Base-by-base conservation (phyloP, 2,329 filamentous ascomycete genomes). In the Epichloe sylvatica region DNA sequence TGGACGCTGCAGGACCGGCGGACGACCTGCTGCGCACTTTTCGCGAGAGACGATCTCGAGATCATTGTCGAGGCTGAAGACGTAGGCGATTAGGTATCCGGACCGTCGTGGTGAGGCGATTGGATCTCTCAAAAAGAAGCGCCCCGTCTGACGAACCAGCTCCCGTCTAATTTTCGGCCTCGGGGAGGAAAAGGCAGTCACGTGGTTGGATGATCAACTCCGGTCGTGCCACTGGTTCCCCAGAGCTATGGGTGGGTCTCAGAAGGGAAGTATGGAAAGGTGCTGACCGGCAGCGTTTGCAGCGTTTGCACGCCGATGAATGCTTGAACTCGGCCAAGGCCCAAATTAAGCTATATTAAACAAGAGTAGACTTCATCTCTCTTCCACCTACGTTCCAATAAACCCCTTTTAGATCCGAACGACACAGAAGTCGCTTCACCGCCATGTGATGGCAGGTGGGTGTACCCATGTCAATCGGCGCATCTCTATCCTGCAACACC, bases 31-130 rank as follows among this genome's bases (percentile, higher is more conserved):
- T 77, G 74, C 67, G 74, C 71, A 67, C 70, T 72, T 70, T 73
- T 71, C 64, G 74, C 70, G 65, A 80, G 70, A 68, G 74, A 71
- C 64, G 76, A 74, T 75, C 75, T 74, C 68, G 76, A 77, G 67
- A 80, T 73, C 77, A 80, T 80, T 64, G 72, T 80, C 62, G 73
- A 67, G 70, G 70, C 69, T 68, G 65, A 68, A 70, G 72, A 72
- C 73, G 70, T 71, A 71, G 70, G 71, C 70, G 70, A 75, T 76
- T 72, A 72, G 69, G 71, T 65, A 66, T 66, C 65, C 62, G 64
- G 58, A 63, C 63, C 65, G 66, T 71, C 69, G 65, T 62, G 57
- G 55, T 60, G 59, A 61, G 62, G 53, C 60, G 62, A 66, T 64
- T 66, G 61, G 61, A 56, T 62, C 63, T 60, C 59, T 60, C 59